Evolutionary conservation across 306 rosid genomes (phyloP).

Genomic region (Trifolium fragiferum): DNA sequence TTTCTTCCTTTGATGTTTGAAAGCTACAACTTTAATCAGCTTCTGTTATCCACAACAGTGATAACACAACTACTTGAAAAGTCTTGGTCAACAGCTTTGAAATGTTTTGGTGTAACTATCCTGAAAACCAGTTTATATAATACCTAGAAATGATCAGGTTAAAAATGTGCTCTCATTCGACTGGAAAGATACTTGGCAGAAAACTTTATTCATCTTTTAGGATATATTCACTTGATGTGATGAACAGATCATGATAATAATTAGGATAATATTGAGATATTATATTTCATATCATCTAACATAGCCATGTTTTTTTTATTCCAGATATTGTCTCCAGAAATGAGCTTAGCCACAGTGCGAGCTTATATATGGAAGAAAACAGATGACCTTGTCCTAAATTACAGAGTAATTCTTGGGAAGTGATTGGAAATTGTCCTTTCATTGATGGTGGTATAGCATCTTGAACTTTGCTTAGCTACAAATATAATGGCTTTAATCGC

Average conservation of each 20-base stretch:
- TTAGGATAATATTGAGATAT: constrained; percentile 21
- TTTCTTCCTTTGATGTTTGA: neutral
- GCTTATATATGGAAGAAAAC: constrained; percentile 95
- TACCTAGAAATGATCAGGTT: neutral
- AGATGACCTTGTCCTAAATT: constrained; percentile 85
- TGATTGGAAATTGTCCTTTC: constrained; percentile 51
- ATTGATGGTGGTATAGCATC: constrained; percentile 49
- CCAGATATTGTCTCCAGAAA: constrained; percentile 84
- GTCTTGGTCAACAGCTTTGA: constrained; percentile 26
- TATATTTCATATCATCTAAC: constrained; percentile 2
- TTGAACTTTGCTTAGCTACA: constrained; percentile 52
- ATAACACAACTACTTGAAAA: constrained; percentile 3
- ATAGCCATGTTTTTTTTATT: constrained; percentile 31
- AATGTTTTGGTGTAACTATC: constrained; percentile 16
- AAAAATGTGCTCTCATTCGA: constrained; percentile 11
- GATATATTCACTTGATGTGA: constrained; percentile 29
- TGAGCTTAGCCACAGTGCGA: constrained; percentile 96
- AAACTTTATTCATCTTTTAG: constrained; percentile 4
- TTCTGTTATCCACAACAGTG: constrained; percentile 17
- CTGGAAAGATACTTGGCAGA: constrained; percentile 9
- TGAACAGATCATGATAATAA: constrained; percentile 7
- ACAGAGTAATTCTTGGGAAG: constrained; percentile 85
- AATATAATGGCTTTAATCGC: constrained; percentile 35
- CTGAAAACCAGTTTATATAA: constrained; percentile 18
- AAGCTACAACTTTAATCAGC: constrained; percentile 11